A percentile compares a stretch with the other conserved stretches of the same genome.
phyloP scores from a whole-genome alignment of 257 asterid species.

The Nicotiana paniculata region DNA sequence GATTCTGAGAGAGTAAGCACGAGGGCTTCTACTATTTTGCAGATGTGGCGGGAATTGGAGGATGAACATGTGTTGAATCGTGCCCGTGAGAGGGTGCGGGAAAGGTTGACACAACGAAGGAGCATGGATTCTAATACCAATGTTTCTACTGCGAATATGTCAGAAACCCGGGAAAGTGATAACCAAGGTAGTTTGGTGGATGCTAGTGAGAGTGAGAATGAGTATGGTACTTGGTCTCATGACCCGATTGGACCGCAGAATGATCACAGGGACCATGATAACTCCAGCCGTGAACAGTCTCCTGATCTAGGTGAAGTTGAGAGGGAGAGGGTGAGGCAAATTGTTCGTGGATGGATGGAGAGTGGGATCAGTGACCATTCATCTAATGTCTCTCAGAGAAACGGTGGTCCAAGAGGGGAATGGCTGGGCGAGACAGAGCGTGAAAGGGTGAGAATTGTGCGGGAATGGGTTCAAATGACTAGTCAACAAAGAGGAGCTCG shows the following conservation, averaged over 20 bases:
- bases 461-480: constrained; percentile 95
- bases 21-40: constrained; percentile 74
- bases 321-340: constrained; percentile 90
- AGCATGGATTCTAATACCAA: constrained; percentile 49
- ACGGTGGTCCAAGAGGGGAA: constrained; percentile 65
- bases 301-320: constrained; percentile 86
- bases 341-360: constrained; percentile 98
- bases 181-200: constrained; percentile 52
- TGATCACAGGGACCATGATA: constrained; percentile 43
- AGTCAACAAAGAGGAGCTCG: constrained; percentile 82
- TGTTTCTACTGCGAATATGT: constrained; percentile 33
- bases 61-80: constrained; percentile 62
- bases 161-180: constrained; percentile 53
- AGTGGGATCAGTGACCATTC: constrained; percentile 64
- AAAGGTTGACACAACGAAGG: constrained; percentile 65
- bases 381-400: constrained; percentile 57
- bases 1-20: constrained; percentile 73
- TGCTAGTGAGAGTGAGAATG: constrained; percentile 61
- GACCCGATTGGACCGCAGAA: constrained; percentile 36
- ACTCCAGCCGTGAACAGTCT: constrained; percentile 85
- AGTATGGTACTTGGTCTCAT: constrained; percentile 51
- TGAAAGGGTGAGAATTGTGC: constrained; percentile 87
- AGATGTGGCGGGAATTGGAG: constrained; percentile 95
- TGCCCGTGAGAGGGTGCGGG: constrained; percentile 70
- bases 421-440: constrained; percentile 96